Evolutionary conservation across 2,329 filamentous ascomycete genomes (phyloP).

Genomic region (Chaetomium sp.): DNA sequence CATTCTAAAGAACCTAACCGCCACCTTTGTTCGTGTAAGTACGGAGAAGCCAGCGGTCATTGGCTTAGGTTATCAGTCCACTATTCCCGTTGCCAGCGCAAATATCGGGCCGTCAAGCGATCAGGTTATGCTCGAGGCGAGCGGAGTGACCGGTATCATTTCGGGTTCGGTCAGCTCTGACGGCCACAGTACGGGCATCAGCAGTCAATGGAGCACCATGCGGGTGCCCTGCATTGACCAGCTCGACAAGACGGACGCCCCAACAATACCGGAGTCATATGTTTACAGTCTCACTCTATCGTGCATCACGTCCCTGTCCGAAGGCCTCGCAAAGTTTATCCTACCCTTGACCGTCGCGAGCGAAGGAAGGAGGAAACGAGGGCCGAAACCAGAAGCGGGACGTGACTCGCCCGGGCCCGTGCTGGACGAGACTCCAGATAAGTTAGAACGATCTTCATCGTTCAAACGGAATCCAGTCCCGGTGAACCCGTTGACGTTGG

Average conservation of each 20-base stretch:
- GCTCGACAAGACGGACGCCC: constrained; percentile 86
- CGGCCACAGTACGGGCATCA: constrained; percentile 75
- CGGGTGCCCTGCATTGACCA: constrained; percentile 90
- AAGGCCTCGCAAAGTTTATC: constrained; percentile 90
- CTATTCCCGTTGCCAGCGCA: constrained; percentile 67
- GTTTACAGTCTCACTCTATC: constrained; percentile 86
- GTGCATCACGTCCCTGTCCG: constrained; percentile 87
- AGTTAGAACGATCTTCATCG: constrained; percentile 63
- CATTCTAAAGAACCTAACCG: constrained; percentile 79
- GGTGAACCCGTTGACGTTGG: constrained; percentile 77
- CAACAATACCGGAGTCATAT: constrained; percentile 85
- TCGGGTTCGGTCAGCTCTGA: constrained; percentile 68
- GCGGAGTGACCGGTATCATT: constrained; percentile 85
- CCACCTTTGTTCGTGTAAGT: constrained; percentile 87
- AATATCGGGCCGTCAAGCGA: constrained; percentile 65
- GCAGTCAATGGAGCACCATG: constrained; percentile 86
- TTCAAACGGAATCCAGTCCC: constrained; percentile 77
- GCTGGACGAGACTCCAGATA: constrained; percentile 43
- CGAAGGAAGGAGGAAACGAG: constrained; percentile 62
- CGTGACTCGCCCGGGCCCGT: constrained; percentile 48
- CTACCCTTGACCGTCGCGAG: constrained; percentile 83
- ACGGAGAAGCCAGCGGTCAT: constrained; percentile 89
- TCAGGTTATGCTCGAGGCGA: constrained; percentile 85
- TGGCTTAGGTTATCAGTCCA: constrained; percentile 85
- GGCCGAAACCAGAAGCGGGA: constrained; percentile 47